Conservation (phyloP, 2,329 filamentous ascomycete species). For the Nemania serpens region DNA sequence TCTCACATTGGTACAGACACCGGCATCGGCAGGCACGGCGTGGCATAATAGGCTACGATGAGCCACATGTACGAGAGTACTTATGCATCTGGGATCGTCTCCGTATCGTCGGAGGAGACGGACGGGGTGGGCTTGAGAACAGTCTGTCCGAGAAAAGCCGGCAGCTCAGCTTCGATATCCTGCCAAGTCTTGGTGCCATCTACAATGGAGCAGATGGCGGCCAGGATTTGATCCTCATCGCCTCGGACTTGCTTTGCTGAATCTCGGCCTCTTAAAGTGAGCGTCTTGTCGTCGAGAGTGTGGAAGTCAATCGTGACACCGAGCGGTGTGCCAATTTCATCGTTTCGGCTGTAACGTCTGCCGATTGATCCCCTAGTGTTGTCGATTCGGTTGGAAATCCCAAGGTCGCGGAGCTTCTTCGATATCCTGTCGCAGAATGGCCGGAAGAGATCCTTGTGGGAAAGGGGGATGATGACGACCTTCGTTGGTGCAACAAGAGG, state of each 20-base stretch:
- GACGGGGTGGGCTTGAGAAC: constrained; percentile 28
- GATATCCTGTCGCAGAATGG: constrained; percentile 76
- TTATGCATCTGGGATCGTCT: no score
- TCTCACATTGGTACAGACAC: no score
- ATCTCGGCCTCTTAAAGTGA: constrained; percentile 90
- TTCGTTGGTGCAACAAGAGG: constrained; percentile 86
- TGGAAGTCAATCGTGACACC: constrained; percentile 97
- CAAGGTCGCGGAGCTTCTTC: constrained; percentile 73
- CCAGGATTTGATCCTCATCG: constrained; percentile 76
- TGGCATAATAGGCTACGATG: no score
- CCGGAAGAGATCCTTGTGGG: constrained; percentile 77
- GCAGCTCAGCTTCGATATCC: constrained; percentile 77
- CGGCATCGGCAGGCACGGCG: no score
- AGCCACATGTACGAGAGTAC: no score
- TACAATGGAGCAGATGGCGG: constrained; percentile 62
- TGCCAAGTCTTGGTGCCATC: constrained; percentile 61
- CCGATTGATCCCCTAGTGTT: constrained; percentile 91
- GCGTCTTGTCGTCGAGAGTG: constrained; percentile 82
- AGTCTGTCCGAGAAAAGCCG: constrained; percentile 78
- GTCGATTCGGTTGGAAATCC: constrained; percentile 84
- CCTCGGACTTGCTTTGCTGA: constrained; percentile 89
- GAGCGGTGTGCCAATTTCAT: constrained; percentile 92
- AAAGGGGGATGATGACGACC: constrained; percentile 89
- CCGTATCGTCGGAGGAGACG: no score
- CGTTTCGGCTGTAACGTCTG: constrained; percentile 92